A percentile compares a stretch with the other conserved stretches of the same genome.
Conservation (phyloP, 2,329 filamentous ascomycete species). For the Chlorencoelia australis region DNA sequence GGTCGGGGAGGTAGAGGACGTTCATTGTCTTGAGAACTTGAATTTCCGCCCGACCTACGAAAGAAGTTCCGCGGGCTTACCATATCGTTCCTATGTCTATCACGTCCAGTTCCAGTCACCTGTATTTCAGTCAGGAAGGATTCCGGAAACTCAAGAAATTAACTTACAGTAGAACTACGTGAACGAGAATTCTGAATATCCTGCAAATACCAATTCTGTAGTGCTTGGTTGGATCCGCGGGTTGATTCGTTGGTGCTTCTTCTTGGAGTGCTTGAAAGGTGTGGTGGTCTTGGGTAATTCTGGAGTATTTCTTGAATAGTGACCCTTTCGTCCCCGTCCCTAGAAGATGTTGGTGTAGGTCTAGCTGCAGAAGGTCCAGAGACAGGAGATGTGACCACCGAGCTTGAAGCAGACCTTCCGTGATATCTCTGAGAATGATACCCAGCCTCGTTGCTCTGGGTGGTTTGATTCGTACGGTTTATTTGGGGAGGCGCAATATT, state of each 20-base stretch:
- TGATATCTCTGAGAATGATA: constrained; percentile 9
- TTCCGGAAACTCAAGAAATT: background rate
- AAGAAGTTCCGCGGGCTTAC: constrained; percentile 6
- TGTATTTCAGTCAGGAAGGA: background rate
- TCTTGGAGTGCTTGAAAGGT: no score
- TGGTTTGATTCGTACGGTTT: constrained; percentile 7
- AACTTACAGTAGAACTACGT: constrained; percentile 3
- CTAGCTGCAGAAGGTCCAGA: no score
- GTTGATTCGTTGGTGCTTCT: no score
- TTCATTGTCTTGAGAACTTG: constrained; percentile 2
- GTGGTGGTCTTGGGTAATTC: no score
- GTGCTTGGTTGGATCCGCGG: no score
- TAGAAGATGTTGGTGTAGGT: no score
- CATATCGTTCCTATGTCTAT: constrained; percentile 5
- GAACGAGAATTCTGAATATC: constrained; percentile 1
- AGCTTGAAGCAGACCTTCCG: constrained; percentile 6
- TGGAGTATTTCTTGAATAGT: no score
- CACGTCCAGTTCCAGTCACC: constrained; percentile 5
- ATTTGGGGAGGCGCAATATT: constrained; percentile 44
- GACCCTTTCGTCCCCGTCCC: no score
- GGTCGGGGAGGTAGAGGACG: constrained; percentile 15
- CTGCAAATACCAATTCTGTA: constrained; percentile 5
- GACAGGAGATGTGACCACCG: constrained; percentile 1
- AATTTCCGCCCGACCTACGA: constrained; percentile 2
- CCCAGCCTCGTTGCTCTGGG: no score